Percentiles rank a stretch among this genome's conserved stretches.
phyloP scores from a whole-genome alignment of 2,329 filamentous ascomycete species.

The Lasiodiplodia hormozganensis region DNA sequence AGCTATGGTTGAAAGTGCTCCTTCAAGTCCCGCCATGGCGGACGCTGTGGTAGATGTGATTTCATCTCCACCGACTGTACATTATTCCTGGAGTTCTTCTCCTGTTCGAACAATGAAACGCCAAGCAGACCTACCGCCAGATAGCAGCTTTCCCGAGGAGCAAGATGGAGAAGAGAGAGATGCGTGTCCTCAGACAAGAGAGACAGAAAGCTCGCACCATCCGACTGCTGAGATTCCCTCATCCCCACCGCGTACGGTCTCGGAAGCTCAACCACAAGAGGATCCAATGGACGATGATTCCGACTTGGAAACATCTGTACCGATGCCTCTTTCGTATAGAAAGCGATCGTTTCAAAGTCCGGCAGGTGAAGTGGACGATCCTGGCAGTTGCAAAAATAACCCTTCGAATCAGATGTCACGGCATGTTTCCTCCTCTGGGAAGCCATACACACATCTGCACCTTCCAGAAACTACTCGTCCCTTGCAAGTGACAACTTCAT shows the following conservation, averaged over 20 bases:
- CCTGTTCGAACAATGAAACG: background rate
- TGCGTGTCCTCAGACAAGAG: background rate
- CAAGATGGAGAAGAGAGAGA: background rate
- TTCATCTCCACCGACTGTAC: background rate
- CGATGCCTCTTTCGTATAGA: background rate
- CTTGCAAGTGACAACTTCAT: background rate
- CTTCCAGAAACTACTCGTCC: background rate
- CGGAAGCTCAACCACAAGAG: background rate
- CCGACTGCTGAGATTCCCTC: background rate
- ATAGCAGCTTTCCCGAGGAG: conserved; percentile 3
- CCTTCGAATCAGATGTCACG: background rate
- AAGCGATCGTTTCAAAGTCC: background rate
- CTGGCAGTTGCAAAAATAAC: background rate
- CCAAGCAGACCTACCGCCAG: background rate
- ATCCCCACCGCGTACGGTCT: background rate
- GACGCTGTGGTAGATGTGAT: background rate
- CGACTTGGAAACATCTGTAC: conserved; percentile 12
- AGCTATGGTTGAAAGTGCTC: too few species aligned
- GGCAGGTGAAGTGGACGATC: background rate
- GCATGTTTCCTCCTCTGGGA: conserved; percentile 5
- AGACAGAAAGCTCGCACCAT: too few species aligned
- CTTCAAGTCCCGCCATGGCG: background rate
- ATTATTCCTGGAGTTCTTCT: background rate
- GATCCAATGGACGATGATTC: background rate
- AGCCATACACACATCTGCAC: conserved; percentile 10